Evolutionary conservation across 106 monocot genomes (phyloP).

Genomic region (Dactylorhiza incarnata): DNA sequence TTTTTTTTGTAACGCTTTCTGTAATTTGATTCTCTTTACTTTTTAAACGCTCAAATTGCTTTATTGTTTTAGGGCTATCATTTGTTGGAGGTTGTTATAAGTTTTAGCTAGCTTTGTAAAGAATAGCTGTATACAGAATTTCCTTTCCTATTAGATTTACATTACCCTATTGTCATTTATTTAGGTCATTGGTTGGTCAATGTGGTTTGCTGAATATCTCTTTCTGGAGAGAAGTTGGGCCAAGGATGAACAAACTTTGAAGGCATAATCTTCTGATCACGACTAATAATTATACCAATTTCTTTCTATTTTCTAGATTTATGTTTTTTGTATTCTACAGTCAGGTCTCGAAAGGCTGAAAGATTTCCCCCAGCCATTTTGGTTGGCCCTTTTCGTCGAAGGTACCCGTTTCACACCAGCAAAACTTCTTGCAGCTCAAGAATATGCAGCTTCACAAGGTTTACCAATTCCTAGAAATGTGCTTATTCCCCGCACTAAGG

Average conservation of each 20-base stretch:
- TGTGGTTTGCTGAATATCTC: slow-evolving; percentile 98
- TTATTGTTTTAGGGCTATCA: no score
- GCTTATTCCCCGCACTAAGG: slow-evolving; percentile 98
- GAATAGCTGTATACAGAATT: no score
- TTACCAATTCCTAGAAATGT: slow-evolving; percentile 77
- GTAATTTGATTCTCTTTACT: no score
- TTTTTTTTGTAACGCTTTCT: no score
- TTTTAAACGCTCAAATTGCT: no score
- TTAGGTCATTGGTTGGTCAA: slow-evolving; percentile 99
- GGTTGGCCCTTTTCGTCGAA: slow-evolving; percentile 98
- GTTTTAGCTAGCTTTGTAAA: no score
- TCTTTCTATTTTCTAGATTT: slow-evolving; percentile 7
- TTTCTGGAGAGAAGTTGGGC: slow-evolving; percentile 53
- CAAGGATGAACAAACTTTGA: slow-evolving; percentile 86
- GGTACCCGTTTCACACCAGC: slow-evolving; percentile 95
- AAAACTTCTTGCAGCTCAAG: slow-evolving; percentile 91
- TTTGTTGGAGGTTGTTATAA: no score
- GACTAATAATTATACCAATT: background rate
- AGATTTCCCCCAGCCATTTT: slow-evolving; percentile 88
- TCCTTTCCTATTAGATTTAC: no score
- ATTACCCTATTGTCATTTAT: background rate
- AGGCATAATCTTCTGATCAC: slow-evolving; percentile 33
- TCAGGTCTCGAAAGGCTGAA: slow-evolving; percentile 65
- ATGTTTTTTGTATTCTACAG: slow-evolving; percentile 29
- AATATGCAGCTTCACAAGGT: slow-evolving; percentile 84